Evolutionary conservation across 441 rosid genomes (phyloP).

Genomic region (Hypseocharis bilobata): DNA sequence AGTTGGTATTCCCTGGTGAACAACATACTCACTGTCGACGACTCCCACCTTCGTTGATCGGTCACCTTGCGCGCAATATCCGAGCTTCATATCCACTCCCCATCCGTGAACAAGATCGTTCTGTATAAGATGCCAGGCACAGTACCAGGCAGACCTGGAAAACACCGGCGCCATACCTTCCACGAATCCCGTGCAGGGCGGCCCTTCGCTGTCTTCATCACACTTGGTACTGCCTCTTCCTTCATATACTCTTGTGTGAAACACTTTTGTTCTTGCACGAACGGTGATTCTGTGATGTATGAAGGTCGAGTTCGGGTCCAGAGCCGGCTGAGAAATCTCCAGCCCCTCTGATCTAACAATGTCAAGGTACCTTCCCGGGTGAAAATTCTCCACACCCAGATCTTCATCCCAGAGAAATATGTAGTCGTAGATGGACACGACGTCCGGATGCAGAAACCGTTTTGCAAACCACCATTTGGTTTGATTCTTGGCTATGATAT

Average conservation of each 20-base stretch:
- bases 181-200: conserved; percentile 89
- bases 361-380: conserved; percentile 68
- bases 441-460: conserved; percentile 85
- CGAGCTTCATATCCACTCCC: conserved; percentile 96
- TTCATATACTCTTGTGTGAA: conserved; percentile 88
- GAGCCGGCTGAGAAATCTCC: conserved; percentile 96
- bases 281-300: conserved; percentile 87
- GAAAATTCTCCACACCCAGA: conserved; percentile 65
- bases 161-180: conserved; percentile 99
- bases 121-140: conserved; percentile 98
- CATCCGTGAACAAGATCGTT: conserved; percentile 93
- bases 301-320: conserved; percentile 72
- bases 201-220: conserved; percentile 60
- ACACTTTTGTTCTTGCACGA: conserved; percentile 47
- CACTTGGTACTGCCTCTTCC: conserved; percentile 62
- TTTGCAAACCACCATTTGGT: conserved; percentile 99
- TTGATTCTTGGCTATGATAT: conserved; percentile 80
- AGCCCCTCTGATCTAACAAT: conserved; percentile 69
- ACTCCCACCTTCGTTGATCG: conserved; percentile 79
- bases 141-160: conserved; percentile 89
- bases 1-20: conserved; percentile 79
- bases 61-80: conserved; percentile 93
- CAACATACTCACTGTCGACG: conserved; percentile 67
- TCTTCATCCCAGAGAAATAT: conserved; percentile 95
- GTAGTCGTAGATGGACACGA: conserved; percentile 71